These are phyloP conservation scores for Pleurotus ostreatus DNA, from an alignment of 768 basidiomycete genomes.

Conservation along the genomic window DNA sequence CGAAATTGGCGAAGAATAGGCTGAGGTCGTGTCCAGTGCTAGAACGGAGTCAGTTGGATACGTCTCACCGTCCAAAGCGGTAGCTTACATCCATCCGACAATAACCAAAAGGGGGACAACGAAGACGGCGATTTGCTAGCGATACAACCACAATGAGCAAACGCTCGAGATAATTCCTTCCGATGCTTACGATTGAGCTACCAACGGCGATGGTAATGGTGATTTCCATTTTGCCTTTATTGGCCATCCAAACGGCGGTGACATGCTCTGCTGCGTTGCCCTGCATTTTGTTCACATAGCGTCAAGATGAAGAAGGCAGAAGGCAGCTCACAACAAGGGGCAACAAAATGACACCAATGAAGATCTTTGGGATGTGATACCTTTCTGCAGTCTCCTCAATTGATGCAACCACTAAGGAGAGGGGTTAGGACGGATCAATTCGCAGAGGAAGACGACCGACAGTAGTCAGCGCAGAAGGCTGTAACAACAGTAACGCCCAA, in stretches of 20 bases:
- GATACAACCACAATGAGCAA: not conserved
- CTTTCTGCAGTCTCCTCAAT: constrained; percentile 88
- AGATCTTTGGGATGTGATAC: constrained; percentile 77
- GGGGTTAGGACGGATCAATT: constrained; percentile 20
- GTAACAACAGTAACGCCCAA: constrained; percentile 75
- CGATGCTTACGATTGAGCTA: constrained; percentile 64
- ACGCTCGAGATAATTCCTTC: not conserved
- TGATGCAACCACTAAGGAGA: constrained; percentile 69
- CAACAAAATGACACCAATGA: constrained; percentile 83
- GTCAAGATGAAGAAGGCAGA: not conserved
- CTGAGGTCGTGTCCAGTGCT: constrained; percentile 71
- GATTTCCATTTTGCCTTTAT: constrained; percentile 59
- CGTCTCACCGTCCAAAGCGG: constrained; percentile 10
- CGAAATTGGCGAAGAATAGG: constrained; percentile 83
- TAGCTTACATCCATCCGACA: constrained; percentile 77
- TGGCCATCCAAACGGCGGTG: constrained; percentile 85
- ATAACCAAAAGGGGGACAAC: constrained; percentile 87
- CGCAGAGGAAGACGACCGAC: constrained; percentile 40
- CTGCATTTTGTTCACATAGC: constrained; percentile 23
- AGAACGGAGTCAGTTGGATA: constrained; percentile 1
- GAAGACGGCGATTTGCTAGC: constrained; percentile 80
- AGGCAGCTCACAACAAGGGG: constrained; percentile 70
- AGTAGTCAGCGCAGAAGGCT: constrained; percentile 84
- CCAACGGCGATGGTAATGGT: constrained; percentile 81
- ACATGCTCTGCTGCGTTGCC: constrained; percentile 86